Percentiles rank a stretch among this genome's conserved stretches.
Evolutionary conservation across 2,329 filamentous ascomycete species (phyloP).

Genomic region (Lecanicillium sp.): DNA sequence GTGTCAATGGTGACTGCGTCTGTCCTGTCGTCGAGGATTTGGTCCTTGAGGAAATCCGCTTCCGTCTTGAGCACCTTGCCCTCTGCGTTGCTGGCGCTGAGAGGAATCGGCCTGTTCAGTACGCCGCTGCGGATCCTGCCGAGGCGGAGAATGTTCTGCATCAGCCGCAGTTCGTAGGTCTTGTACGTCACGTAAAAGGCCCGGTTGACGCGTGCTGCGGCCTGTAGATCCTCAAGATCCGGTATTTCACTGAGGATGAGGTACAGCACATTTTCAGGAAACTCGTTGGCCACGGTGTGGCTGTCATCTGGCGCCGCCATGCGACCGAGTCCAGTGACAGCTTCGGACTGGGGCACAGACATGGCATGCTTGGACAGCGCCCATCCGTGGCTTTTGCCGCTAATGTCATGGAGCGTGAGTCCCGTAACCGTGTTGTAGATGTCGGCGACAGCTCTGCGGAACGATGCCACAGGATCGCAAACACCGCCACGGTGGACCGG

Average conservation of each 20-base stretch:
- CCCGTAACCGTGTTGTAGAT: slow-evolving; percentile 44
- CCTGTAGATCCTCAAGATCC: slow-evolving; percentile 32
- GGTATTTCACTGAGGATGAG: slow-evolving; percentile 32
- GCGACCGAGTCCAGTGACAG: slow-evolving; percentile 18
- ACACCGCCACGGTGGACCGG: slow-evolving; percentile 31
- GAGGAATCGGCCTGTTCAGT: slow-evolving; percentile 12
- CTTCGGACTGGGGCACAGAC: slow-evolving; percentile 26
- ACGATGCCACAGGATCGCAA: slow-evolving; percentile 41
- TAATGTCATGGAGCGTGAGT: slow-evolving; percentile 40
- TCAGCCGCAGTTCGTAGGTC: slow-evolving; percentile 32
- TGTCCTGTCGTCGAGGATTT: slow-evolving; percentile 15
- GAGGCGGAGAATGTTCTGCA: slow-evolving; percentile 26
- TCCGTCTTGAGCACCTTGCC: slow-evolving; percentile 26
- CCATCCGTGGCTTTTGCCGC: slow-evolving; percentile 41
- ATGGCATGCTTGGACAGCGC: slow-evolving; percentile 33
- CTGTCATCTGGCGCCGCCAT: slow-evolving; percentile 24
- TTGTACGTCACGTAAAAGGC: slow-evolving; percentile 38
- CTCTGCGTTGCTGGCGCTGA: slow-evolving; percentile 20
- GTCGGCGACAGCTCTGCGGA: slow-evolving; percentile 39
- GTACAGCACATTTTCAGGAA: slow-evolving; percentile 29
- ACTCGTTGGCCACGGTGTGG: slow-evolving; percentile 24
- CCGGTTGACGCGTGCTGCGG: slow-evolving; percentile 32
- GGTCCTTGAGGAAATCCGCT: slow-evolving; percentile 21
- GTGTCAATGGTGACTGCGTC: slow-evolving; percentile 22
- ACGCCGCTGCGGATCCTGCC: slow-evolving; percentile 15